phyloP scores from a whole-genome alignment of 495 filamentous ascomycete genomes.

The Aspergillus leporis region DNA sequence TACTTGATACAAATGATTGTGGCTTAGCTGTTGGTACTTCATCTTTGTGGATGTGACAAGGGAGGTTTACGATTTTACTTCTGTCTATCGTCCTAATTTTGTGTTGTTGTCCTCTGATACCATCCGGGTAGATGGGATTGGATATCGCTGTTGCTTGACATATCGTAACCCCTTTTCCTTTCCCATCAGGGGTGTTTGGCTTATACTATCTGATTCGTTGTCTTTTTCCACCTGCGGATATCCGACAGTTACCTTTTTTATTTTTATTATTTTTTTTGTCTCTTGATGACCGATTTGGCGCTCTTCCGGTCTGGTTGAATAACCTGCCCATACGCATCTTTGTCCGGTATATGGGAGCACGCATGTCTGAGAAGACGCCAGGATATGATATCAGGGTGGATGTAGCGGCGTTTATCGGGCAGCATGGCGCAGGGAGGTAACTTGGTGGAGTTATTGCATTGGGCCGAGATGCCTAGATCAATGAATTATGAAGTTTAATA shows the following conservation, averaged over 20 bases:
- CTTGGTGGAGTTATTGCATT: slow-evolving; percentile 8
- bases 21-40: slow-evolving; percentile 12
- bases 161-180: not conserved
- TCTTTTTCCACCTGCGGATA: not conserved
- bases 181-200: not conserved
- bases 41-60: not conserved
- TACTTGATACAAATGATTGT: slow-evolving; percentile 17
- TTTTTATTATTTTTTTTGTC: not conserved
- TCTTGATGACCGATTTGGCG: not conserved
- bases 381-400: slow-evolving; percentile 9
- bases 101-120: not conserved
- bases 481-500: slow-evolving; percentile 13
- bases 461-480: slow-evolving; percentile 11
- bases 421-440: slow-evolving; percentile 23
- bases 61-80: not conserved
- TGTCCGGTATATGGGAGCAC: slow-evolving; percentile 3
- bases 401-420: slow-evolving; percentile 20
- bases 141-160: not conserved
- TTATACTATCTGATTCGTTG: not conserved
- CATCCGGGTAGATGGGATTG: slow-evolving; percentile 1
- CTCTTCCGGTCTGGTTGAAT: not conserved
- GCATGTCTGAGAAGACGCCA: slow-evolving; percentile 14
- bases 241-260: not conserved
- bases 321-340: not conserved
- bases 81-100: not conserved